A percentile compares a stretch with the other conserved stretches of the same genome.
These are phyloP conservation scores for Vanrija sp. DNA, from an alignment of 1,284 basidiomycete genomes.

Conservation along the genomic window DNA sequence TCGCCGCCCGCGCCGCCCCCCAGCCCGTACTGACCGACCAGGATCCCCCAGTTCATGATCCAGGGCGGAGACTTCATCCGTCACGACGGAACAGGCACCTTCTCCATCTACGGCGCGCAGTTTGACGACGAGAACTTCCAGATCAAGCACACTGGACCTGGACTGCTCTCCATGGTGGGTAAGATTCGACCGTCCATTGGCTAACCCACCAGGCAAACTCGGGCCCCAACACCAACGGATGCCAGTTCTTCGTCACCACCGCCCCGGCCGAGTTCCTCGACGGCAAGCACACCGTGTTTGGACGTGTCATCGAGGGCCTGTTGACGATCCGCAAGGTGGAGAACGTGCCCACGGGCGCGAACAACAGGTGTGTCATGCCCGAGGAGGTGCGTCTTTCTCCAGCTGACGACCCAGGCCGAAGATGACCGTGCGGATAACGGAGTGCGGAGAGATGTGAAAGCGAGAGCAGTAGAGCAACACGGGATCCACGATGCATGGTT, in stretches of 20 bases:
- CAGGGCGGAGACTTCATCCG: conserved; percentile 68
- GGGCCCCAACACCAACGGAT: conserved; percentile 86
- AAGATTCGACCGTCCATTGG: not conserved
- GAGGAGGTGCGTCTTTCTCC: conserved; percentile 29
- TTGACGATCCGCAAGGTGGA: conserved; percentile 90
- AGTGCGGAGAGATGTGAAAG: conserved; percentile 54
- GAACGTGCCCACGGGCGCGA: conserved; percentile 76
- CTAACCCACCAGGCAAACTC: conserved; percentile 70
- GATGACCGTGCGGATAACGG: conserved; percentile 31
- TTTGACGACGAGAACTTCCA: conserved; percentile 95
- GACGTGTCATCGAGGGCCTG: conserved; percentile 81
- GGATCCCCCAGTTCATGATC: conserved; percentile 52
- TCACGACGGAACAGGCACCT: conserved; percentile 90
- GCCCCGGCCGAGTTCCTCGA: conserved; percentile 91
- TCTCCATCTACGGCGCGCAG: conserved; percentile 91
- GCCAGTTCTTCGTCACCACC: conserved; percentile 95
- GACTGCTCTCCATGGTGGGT: conserved; percentile 76
- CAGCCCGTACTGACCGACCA: conserved; percentile 3
- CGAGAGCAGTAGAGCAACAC: not conserved
- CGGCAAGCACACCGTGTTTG: conserved; percentile 91
- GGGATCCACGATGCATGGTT: not conserved
- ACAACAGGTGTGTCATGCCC: conserved; percentile 34
- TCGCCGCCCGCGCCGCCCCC: not conserved
- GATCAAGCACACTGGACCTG: conserved; percentile 80
- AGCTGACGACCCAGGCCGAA: conserved; percentile 17